Conservation (phyloP, 108 stramenopile genomes). For the Cyclotella sp. region DNA sequence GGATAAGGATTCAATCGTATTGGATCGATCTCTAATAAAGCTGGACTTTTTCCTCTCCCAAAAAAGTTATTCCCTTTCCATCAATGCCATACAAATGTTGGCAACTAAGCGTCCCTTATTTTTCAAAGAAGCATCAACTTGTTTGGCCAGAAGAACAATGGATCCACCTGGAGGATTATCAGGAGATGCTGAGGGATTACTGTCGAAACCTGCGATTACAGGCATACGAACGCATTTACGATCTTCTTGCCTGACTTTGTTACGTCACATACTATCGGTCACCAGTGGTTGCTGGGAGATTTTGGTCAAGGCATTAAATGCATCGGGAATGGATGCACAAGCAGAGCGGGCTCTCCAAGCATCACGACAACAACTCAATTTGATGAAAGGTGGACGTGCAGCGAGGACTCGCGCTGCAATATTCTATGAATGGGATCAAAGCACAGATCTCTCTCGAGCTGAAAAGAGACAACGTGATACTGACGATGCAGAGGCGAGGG, state of each 20-base stretch:
- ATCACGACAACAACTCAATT: conserved; percentile 74
- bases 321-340: conserved; percentile 79
- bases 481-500: conserved; percentile 83
- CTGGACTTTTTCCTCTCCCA: conserved; percentile 83
- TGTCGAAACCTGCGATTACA: conserved; percentile 55
- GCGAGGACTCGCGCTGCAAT: conserved; percentile 85
- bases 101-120: conserved; percentile 80
- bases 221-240: conserved; percentile 71
- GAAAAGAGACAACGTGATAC: conserved; percentile 82
- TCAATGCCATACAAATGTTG: conserved; percentile 84
- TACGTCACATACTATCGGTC: conserved; percentile 84
- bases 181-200: conserved; percentile 33
- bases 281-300: conserved; percentile 68
- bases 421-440: conserved; percentile 88
- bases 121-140: conserved; percentile 79
- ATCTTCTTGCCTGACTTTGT: conserved; percentile 80
- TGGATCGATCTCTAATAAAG: conserved; percentile 65
- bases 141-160: conserved; percentile 74
- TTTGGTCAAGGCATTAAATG: conserved; percentile 64
- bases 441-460: conserved; percentile 58
- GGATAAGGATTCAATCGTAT: conserved; percentile 36
- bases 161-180: conserved; percentile 67
- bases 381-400: conserved; percentile 88
- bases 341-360: conserved; percentile 84
- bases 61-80: conserved; percentile 81